phyloP scores from a whole-genome alignment of 441 rosid genomes.

The Flueggea neowawraea region DNA sequence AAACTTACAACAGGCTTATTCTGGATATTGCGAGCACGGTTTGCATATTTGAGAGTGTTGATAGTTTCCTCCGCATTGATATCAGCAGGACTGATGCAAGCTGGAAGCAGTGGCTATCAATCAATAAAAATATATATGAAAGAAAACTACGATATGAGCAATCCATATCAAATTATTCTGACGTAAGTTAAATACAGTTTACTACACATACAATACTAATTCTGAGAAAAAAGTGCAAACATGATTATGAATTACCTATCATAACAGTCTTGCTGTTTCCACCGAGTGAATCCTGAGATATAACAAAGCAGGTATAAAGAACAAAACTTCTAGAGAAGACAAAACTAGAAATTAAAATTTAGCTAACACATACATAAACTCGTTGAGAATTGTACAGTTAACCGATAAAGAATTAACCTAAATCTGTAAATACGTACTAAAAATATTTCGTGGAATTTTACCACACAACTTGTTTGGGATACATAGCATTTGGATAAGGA shows the following conservation, averaged over 20 bases:
- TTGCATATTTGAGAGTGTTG: conserved; percentile 93
- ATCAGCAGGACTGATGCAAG: conserved; percentile 99
- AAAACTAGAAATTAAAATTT: not conserved
- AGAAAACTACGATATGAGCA: not conserved
- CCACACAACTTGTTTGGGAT: too few species aligned
- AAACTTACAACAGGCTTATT: conserved; percentile 96
- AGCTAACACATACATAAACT: too few species aligned
- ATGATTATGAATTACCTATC: conserved; percentile 59
- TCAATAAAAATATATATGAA: not conserved
- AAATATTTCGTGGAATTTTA: too few species aligned
- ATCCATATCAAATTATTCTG: not conserved
- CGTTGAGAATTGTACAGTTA: too few species aligned
- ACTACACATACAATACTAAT: not conserved
- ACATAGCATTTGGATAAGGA: too few species aligned
- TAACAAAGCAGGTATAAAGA: not conserved
- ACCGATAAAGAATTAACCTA: too few species aligned
- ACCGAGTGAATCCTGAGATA: conserved; percentile 92
- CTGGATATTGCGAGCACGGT: conserved; percentile 97
- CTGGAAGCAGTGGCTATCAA: conserved; percentile 29
- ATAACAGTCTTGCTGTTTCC: conserved; percentile 98
- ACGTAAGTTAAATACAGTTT: too few species aligned
- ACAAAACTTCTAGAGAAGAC: not conserved
- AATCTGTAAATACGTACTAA: too few species aligned
- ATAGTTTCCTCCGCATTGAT: conserved; percentile 98
- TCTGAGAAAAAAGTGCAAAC: not conserved